Percentiles rank a stretch among this genome's conserved stretches.
Evolutionary conservation across 2,329 filamentous ascomycete species (phyloP).

Genomic region (Exophiala calicioides): DNA sequence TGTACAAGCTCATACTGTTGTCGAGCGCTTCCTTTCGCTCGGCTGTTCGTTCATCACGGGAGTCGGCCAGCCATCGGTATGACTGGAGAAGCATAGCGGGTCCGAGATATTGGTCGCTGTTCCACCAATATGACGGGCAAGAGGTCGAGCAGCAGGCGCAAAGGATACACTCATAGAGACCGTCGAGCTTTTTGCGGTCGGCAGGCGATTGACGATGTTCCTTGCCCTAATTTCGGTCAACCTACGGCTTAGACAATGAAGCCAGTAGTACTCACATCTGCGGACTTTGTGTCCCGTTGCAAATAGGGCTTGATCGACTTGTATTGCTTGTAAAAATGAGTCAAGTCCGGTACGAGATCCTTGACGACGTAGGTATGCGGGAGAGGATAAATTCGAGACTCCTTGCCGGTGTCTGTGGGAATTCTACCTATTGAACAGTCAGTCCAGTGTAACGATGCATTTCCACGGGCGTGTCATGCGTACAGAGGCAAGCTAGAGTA

Average conservation of each 20-base stretch:
- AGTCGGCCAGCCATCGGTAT: constrained; percentile 96
- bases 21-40: constrained; percentile 90
- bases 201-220: constrained; percentile 89
- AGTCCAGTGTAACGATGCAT: constrained; percentile 20
- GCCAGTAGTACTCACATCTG: constrained; percentile 67
- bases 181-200: constrained; percentile 95
- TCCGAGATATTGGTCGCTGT: constrained; percentile 96
- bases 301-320: constrained; percentile 99
- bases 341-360: constrained; percentile 96
- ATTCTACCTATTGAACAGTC: constrained; percentile 71
- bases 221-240: constrained; percentile 64
- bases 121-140: constrained; percentile 99
- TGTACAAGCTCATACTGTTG: constrained; percentile 98
- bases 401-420: constrained; percentile 74
- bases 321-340: constrained; percentile 99
- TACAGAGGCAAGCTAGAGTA: constrained; percentile 96
- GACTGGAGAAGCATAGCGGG: constrained; percentile 95
- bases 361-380: constrained; percentile 99
- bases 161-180: constrained; percentile 98
- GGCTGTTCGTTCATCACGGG: constrained; percentile 83
- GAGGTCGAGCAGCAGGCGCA: constrained; percentile 99
- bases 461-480: constrained; percentile 41
- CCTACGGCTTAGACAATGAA: constrained; percentile 20
- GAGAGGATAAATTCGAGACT: constrained; percentile 94
- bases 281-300: constrained; percentile 80